Percentiles rank a stretch among this genome's conserved stretches.
Evolutionary conservation across 78 protist genomes (phyloP).

Genomic region (Planoprotostelium fungivorum): DNA sequence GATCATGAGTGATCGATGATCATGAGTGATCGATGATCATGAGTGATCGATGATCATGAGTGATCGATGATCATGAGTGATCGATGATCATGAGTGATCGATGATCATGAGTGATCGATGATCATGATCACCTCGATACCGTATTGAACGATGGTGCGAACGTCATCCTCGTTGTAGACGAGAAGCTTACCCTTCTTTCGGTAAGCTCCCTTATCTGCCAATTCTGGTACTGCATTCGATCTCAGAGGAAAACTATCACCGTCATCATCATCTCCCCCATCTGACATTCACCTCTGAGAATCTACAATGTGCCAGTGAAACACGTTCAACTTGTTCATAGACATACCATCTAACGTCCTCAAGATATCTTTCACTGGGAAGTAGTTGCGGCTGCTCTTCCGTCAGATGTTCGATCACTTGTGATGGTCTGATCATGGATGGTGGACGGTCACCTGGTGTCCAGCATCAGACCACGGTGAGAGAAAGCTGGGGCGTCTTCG

Average conservation of each 20-base stretch:
- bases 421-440: neutral
- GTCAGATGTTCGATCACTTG: slow-evolving; percentile 20
- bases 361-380: slow-evolving; percentile 15
- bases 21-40: no score
- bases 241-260: neutral
- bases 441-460: neutral
- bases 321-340: slow-evolving; percentile 16
- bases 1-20: no score
- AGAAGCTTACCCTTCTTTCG: neutral
- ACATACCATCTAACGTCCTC: slow-evolving; percentile 2
- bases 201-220: neutral
- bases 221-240: neutral
- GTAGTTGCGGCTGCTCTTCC: slow-evolving; percentile 35
- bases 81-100: no score
- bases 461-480: neutral
- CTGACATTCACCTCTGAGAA: slow-evolving; percentile 6
- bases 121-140: neutral
- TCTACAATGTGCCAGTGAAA: slow-evolving; percentile 40
- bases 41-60: no score
- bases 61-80: no score
- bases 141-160: neutral
- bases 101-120: no score
- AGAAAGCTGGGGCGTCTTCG: neutral
- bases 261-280: no score
- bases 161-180: neutral